Base-by-base conservation (phyloP, 148 eudicot genomes). In the Vaccinium macrocarpon region DNA sequence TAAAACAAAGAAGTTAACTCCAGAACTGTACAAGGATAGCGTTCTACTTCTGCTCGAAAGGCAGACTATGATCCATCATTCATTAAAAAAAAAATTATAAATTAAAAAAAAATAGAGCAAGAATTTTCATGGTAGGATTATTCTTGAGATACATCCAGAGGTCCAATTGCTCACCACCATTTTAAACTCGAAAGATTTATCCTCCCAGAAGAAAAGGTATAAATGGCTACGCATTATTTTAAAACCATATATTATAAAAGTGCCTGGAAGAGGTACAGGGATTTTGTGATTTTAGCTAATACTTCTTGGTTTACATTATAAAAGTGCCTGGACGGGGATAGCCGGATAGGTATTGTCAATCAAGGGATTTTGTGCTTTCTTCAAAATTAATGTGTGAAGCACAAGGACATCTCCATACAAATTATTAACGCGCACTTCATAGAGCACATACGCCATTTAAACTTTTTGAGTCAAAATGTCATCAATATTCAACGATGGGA, bases 1-100 rank as follows among this genome's bases (percentile, higher is more conserved):
- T 86, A 88, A 49, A 86, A 72, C 51, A 2, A 32, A 55, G 6
- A 27, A 79, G 53, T 19, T 76, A 49, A 49, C 50, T 46, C 48
- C 51, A 75, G 52, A 75, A 14, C 32, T 29, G 6, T 29, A 51
- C 9, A 73, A 53, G 9, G 35, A 50, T 19, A 53, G 13, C 59
- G 70, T 29, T 27, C 73, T 19, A 7, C 19, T 50, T 29, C n/a
- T 18, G 19, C 46, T 51, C 1, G 50, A 50, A 82, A 19, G 48
- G 27, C 38, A 38, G 32, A 51, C 19, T 32, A 38, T 32, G 29
- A 68, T 68, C 42, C 73, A 16, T 68, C 11, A 18, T 62, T 64
- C 70, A n/a, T 64, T 25, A 23, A n/a, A 8, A 64, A 23, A n/a
- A 23, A 11, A 23, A 23, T 0, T 8, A 2, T 1, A 19, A 19